phyloP scores from a whole-genome alignment of 305 asterid species.

The Fraxinus ornus region DNA sequence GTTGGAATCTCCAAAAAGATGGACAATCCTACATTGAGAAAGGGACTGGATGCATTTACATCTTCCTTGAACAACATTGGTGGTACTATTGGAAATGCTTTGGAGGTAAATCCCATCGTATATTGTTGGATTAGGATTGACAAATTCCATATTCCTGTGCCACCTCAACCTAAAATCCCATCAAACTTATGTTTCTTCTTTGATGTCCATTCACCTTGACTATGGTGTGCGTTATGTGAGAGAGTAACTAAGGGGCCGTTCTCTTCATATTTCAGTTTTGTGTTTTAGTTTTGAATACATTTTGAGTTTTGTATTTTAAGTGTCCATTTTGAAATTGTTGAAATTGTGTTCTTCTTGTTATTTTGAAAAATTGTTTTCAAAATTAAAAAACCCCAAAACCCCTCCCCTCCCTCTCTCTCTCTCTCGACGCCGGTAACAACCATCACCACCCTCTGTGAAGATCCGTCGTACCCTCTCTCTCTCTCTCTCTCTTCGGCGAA shows the following conservation, averaged over 20 bases:
- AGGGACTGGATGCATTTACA: conserved; percentile 59
- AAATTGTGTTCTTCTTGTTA: too few relatives aligned
- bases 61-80: conserved; percentile 64
- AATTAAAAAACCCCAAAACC: too few relatives aligned
- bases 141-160: background rate
- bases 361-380: too few relatives aligned
- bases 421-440: too few relatives aligned
- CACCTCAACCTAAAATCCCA: background rate
- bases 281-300: too few relatives aligned
- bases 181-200: background rate
- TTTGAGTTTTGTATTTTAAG: too few relatives aligned
- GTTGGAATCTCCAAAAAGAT: conserved; percentile 33
- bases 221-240: background rate
- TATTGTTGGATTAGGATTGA: background rate
- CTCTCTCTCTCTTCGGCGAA: too few relatives aligned
- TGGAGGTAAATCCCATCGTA: conserved; percentile 45
- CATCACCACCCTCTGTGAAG: too few relatives aligned
- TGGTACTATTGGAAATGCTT: conserved; percentile 64
- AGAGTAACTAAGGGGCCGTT: background rate
- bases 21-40: conserved; percentile 58
- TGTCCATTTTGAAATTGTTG: too few relatives aligned
- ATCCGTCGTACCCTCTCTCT: too few relatives aligned
- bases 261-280: too few relatives aligned
- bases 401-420: too few relatives aligned
- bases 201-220: background rate